These are phyloP conservation scores for Primulina eburnea DNA, from an alignment of 257 asterid genomes.

Conservation along the genomic window DNA sequence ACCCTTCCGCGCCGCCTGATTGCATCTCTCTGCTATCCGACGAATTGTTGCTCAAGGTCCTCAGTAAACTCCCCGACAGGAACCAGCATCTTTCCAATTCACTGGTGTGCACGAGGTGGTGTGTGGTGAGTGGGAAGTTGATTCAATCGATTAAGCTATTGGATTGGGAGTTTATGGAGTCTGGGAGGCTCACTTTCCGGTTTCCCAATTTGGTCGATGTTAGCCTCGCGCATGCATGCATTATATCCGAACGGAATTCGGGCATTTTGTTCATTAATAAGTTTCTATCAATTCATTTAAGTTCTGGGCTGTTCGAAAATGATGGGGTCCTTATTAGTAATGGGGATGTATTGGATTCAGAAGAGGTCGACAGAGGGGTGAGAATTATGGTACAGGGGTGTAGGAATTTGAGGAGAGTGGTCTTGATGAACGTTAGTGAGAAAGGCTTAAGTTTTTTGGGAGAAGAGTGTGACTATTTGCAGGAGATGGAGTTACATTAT, in stretches of 20 bases:
- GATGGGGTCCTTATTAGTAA: conserved; percentile 51
- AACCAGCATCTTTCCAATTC: conserved; percentile 57
- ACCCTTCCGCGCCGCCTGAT: conserved; percentile 38
- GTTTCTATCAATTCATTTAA: conserved; percentile 49
- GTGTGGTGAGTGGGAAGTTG: conserved; percentile 60
- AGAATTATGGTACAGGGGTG: conserved; percentile 71
- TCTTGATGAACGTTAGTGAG: conserved; percentile 59
- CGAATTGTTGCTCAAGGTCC: conserved; percentile 50
- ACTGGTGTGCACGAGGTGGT: conserved; percentile 86
- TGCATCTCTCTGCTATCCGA: conserved; percentile 53
- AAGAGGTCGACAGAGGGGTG: conserved; percentile 61
- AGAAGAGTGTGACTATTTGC: conserved; percentile 74
- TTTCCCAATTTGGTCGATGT: conserved; percentile 73
- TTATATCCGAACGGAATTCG: conserved; percentile 48
- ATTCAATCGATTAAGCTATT: conserved; percentile 53
- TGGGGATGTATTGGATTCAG: conserved; percentile 46
- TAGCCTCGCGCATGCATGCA: conserved; percentile 46
- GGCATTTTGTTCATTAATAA: conserved; percentile 65
- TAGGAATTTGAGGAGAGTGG: conserved; percentile 52
- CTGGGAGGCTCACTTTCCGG: conserved; percentile 70
- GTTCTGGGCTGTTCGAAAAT: conserved; percentile 34
- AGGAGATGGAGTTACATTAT: conserved; percentile 81
- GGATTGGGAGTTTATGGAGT: conserved; percentile 91
- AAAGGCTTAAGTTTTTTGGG: conserved; percentile 63
- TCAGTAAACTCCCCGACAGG: conserved; percentile 39